Evolutionary conservation across 164 flowering plant species (phyloP).

Genomic region (Malania oleifera): DNA sequence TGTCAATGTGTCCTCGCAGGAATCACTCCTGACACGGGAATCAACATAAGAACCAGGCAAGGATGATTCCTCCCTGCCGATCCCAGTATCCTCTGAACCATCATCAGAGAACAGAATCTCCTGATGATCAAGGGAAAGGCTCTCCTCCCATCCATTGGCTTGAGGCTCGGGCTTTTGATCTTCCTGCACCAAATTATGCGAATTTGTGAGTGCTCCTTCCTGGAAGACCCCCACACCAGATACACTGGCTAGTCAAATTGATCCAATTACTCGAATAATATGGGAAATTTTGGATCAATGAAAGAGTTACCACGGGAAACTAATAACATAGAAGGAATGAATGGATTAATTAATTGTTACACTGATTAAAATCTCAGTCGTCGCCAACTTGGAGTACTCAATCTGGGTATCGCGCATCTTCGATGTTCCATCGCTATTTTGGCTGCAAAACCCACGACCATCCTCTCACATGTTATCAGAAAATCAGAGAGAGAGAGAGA

Average conservation of each 20-base stretch:
- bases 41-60: not conserved
- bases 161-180: constrained; percentile 1
- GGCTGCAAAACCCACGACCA: constrained; percentile 6
- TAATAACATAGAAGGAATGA: not conserved
- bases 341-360: too few relatives aligned
- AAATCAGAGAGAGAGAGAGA: not conserved
- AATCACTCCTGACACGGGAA: not conserved
- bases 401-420: constrained; percentile 6
- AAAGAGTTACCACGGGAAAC: too few relatives aligned
- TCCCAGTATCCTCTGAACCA: not conserved
- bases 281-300: not conserved
- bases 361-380: not conserved
- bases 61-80: not conserved
- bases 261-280: too few relatives aligned
- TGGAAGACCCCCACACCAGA: too few relatives aligned
- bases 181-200: constrained; percentile 6
- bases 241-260: too few relatives aligned
- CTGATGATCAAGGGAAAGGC: not conserved
- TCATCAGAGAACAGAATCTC: not conserved
- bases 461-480: not conserved
- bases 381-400: not conserved
- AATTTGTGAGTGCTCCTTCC: too few relatives aligned
- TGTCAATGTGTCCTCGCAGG: not conserved
- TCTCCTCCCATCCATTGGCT: not conserved
- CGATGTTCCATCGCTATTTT: constrained; percentile 3